Evolutionary conservation across 2,329 filamentous ascomycete genomes (phyloP), one percentile per base, ranked within the genome.

Genomic region (Fusarium vanettenii): DNA sequence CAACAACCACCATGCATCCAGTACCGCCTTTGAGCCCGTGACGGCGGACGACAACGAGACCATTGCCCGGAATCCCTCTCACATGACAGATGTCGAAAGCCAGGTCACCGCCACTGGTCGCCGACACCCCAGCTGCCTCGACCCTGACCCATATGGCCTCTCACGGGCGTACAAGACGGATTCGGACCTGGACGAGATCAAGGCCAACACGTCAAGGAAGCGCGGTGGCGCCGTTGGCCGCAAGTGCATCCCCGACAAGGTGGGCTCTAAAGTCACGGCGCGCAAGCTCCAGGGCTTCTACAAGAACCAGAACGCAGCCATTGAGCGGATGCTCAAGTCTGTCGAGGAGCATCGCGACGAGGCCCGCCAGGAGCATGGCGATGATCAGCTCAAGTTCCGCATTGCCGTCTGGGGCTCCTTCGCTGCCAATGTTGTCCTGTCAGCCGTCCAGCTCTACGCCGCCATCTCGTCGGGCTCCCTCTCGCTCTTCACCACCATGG

Each of bases 401-500:
- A 93, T 92, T 72, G 90, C 89, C 41, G 86, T 92, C 13, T 91
- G 88, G 80, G 91, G 89, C 18, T 92, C 90, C 41, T 94, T 98
- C 77, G 90, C 85, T 1, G 96, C 95, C 69, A 98, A 98, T 79
- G 82, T 98, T 66, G 72, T 93, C 31, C 88, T 99, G 7, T 91
- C 95, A 0, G 88, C 88, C 5, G 87, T 99, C 20, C 97, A 99
- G 84, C 86, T 98, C 41, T 99, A 97, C 81, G 97, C 93, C 50
- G 97, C 97, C 71, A 89, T 94, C 55, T 91, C 93, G 0, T 98
- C 95, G 0, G 92, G 93, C 56, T 98, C 95, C n/a, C 89, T 98
- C 39, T 98, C 96, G 6, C 91, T 99, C 56, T 98, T 98, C 86
- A 98, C 97, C 18, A 99, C 96, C 73, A 97, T 97, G 94, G 96